Base-by-base conservation (phyloP, 495 filamentous ascomycete genomes). In the Xylaria nigripes region DNA sequence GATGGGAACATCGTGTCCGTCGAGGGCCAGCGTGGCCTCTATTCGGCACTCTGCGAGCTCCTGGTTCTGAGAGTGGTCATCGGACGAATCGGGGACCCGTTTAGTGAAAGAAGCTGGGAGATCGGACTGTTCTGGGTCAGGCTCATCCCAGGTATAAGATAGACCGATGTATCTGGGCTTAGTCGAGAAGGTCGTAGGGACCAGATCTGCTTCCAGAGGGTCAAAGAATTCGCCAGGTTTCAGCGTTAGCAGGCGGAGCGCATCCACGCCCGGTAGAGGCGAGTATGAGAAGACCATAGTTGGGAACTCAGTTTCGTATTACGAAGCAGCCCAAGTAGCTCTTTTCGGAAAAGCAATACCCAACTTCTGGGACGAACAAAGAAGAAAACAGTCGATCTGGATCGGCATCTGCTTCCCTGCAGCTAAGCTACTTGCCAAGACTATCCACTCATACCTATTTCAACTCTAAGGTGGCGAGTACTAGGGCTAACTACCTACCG, bases 81-180 rank as follows among this genome's bases (percentile, higher is more conserved):
- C 32, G 13, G 15, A 5, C 13, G 15, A 24, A 3, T 19, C 42
- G 77, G 55, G 45, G 76, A 50, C 68, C 71, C 50, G 65, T 64
- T 12, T 57, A 78, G 48, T 68, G 69, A 27, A 76, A 15, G 30
- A 38, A 1, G 41, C 27, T 1, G 57, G 51, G 7, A 61, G 49
- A 3, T 24, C n/a, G 2, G 41, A n/a, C 23, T 57, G 47, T 16
- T 58, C 46, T 12, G 46, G 22, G 10, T 27, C 45, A 2, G 53
- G 44, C 30, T 51, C 45, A 9, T 21, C 53, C 60, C 60, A 63
- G 7, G 60, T 60, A 45, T 63, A 63, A 15, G 60, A 63, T 2
- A 63, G 57, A 1, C 57, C 56, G 2, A 56, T 25, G 44, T 60
- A 63, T 7, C 46, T 43, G 6, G 57, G 60, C 43, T 54, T 57